Conservation (phyloP, 2,329 filamentous ascomycete genomes). For the Verticillium longisporum region DNA sequence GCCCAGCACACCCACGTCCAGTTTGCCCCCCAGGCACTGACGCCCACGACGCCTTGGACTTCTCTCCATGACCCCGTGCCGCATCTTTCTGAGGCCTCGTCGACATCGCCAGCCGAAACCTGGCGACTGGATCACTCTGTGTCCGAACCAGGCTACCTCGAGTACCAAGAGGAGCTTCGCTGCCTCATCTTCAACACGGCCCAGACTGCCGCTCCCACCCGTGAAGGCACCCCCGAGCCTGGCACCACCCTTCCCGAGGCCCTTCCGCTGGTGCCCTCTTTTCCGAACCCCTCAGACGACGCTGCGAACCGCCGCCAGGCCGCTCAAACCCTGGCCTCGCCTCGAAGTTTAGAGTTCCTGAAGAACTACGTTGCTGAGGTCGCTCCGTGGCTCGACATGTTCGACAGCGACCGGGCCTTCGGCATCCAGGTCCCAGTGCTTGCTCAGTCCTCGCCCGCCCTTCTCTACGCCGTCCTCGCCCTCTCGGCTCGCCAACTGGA, state of each 20-base stretch:
- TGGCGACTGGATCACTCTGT: slow-evolving; percentile 27
- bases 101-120: slow-evolving; percentile 18
- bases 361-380: no score
- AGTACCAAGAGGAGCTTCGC: slow-evolving; percentile 37
- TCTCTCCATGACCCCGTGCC: slow-evolving; percentile 3
- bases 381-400: no score
- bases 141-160: slow-evolving; percentile 33
- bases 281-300: slow-evolving; percentile 1
- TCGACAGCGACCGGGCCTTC: slow-evolving; percentile 33
- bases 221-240: slow-evolving; percentile 26
- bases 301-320: slow-evolving; percentile 4
- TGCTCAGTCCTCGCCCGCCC: slow-evolving; percentile 35
- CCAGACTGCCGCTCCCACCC: slow-evolving; percentile 32
- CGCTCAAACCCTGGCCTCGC: slow-evolving; percentile 18
- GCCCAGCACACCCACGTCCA: neutral
- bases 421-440: slow-evolving; percentile 43
- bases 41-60: neutral
- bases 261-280: slow-evolving; percentile 10
- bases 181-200: slow-evolving; percentile 38
- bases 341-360: slow-evolving; percentile 12
- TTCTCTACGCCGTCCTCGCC: slow-evolving; percentile 45
- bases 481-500: slow-evolving; percentile 49
- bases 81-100: slow-evolving; percentile 8
- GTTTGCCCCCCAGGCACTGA: neutral
- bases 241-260: slow-evolving; percentile 23